These are phyloP conservation scores for Phytopythium cucurbitacearum DNA, from an alignment of 352 stramenopile genomes.

Conservation along the genomic window DNA sequence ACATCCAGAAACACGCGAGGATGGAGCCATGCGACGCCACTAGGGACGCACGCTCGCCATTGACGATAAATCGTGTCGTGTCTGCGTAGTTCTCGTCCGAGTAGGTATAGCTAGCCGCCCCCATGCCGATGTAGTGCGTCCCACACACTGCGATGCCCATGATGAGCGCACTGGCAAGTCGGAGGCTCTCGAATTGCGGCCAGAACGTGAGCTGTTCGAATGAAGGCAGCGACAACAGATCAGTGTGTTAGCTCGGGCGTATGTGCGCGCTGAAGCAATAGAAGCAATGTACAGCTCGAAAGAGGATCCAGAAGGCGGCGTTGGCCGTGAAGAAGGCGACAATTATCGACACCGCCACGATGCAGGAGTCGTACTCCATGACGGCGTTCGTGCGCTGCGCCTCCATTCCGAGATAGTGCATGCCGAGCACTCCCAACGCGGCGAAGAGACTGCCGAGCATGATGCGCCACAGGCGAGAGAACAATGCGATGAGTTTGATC, in stretches of 20 bases:
- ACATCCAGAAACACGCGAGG: conserved; percentile 58
- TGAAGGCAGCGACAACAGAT: neutral
- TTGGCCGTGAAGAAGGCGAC: conserved; percentile 57
- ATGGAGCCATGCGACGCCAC: conserved; percentile 45
- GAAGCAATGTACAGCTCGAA: conserved; percentile 33
- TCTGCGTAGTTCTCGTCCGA: conserved; percentile 21
- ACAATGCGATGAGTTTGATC: conserved; percentile 58
- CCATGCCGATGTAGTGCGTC: conserved; percentile 59
- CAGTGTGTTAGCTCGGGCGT: neutral
- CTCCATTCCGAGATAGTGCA: conserved; percentile 78
- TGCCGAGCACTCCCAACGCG: conserved; percentile 55
- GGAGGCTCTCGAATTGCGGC: conserved; percentile 42
- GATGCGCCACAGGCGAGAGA: conserved; percentile 53
- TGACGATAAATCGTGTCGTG: conserved; percentile 21
- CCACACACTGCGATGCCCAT: conserved; percentile 67
- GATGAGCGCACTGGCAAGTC: conserved; percentile 45
- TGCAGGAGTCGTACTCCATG: conserved; percentile 32
- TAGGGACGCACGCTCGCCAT: conserved; percentile 21
- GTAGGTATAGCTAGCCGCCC: conserved; percentile 32
- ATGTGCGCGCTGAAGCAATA: neutral
- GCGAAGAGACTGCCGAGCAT: conserved; percentile 42
- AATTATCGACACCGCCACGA: conserved; percentile 41
- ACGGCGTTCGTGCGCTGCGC: conserved; percentile 37
- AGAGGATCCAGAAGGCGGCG: conserved; percentile 68
- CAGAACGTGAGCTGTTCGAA: conserved; percentile 48